phyloP scores from a whole-genome alignment of 768 basidiomycete genomes.

The Boletus rubropictus region DNA sequence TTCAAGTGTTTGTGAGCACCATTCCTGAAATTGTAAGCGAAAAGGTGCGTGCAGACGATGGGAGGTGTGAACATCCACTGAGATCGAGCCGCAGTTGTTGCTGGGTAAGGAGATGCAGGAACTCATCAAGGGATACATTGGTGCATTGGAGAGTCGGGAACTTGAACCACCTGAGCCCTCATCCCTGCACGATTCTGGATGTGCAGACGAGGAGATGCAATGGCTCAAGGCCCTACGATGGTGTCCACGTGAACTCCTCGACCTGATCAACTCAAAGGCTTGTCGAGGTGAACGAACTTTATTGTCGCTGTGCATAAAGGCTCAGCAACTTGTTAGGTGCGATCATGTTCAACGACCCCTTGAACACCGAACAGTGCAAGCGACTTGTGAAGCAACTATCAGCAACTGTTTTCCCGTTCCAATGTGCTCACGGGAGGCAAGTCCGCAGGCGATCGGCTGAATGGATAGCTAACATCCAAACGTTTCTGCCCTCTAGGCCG shows the following conservation, averaged over 20 bases:
- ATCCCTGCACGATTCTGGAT: constrained; percentile 9
- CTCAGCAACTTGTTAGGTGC: constrained; percentile 54
- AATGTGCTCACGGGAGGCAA: constrained; percentile 93
- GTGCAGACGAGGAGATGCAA: constrained; percentile 19
- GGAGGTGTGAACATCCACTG: constrained; percentile 1
- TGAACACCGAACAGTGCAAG: constrained; percentile 63
- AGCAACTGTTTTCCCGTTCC: constrained; percentile 78
- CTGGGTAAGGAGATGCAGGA: constrained; percentile 67
- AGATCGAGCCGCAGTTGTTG: constrained; percentile 43
- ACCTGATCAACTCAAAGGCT: constrained; percentile 90
- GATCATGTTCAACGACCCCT: constrained; percentile 91
- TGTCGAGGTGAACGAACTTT: constrained; percentile 66
- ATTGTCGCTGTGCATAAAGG: neutral
- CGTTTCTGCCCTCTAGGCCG: constrained; percentile 34
- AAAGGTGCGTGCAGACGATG: constrained; percentile 40
- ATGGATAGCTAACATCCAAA: neutral
- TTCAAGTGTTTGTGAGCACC: constrained; percentile 56
- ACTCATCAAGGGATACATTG: constrained; percentile 68
- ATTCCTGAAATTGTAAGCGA: constrained; percentile 70
- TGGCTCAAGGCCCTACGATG: constrained; percentile 74
- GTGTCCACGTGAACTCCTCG: constrained; percentile 79
- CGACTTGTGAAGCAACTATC: constrained; percentile 63
- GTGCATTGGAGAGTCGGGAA: constrained; percentile 50
- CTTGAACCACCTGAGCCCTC: constrained; percentile 16
- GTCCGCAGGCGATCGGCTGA: neutral